Conservation (phyloP, 208 protist genomes). For the Leishmania martiniquensis region DNA sequence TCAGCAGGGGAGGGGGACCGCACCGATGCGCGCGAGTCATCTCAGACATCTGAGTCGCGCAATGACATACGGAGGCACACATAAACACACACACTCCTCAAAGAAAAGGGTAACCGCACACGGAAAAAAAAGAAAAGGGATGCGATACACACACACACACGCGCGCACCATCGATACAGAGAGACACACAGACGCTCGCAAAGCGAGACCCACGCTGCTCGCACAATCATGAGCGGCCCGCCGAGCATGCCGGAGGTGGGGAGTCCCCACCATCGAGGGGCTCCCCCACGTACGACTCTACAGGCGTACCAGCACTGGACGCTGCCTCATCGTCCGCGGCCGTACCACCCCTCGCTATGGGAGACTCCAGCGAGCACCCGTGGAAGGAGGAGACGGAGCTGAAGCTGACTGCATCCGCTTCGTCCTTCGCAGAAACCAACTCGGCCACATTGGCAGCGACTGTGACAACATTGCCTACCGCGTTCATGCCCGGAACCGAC, state of each 20-base stretch:
- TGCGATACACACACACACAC: not conserved
- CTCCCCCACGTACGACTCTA: not conserved
- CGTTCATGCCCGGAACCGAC: not conserved
- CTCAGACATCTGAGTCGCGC: not conserved
- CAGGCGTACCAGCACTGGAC: not conserved
- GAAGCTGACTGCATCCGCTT: slow-evolving; percentile 7
- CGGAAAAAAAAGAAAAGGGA: too few relatives aligned
- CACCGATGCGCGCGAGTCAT: not conserved
- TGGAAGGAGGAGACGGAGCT: slow-evolving; percentile 30
- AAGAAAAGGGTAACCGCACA: too few relatives aligned
- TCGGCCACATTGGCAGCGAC: not conserved
- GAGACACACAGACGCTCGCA: not conserved
- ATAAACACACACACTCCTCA: too few relatives aligned
- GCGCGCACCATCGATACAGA: not conserved
- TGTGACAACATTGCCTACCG: not conserved
- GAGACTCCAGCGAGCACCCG: not conserved
- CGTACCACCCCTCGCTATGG: not conserved
- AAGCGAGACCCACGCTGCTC: not conserved
- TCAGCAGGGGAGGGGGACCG: not conserved
- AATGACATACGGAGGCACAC: too few relatives aligned
- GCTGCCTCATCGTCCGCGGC: not conserved
- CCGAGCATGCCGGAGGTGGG: not conserved
- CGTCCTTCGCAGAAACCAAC: not conserved
- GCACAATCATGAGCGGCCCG: not conserved
- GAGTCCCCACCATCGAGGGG: not conserved